Percentiles rank a stretch among this genome's conserved stretches.
phyloP scores from a whole-genome alignment of 2,329 filamentous ascomycete genomes.

The Trichoderma cornu-damae region DNA sequence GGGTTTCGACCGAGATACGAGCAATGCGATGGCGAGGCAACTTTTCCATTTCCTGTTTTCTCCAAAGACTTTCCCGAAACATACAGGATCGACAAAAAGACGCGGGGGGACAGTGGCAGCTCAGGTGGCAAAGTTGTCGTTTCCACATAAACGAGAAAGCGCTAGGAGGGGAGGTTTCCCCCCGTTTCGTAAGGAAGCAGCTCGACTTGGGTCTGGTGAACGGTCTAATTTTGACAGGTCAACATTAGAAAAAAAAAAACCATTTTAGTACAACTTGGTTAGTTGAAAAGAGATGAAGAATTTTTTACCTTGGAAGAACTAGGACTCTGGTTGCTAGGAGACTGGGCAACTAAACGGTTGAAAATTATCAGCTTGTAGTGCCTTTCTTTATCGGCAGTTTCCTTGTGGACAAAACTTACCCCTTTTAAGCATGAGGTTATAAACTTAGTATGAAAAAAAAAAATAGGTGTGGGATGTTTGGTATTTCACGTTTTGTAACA shows the following conservation, averaged over 20 bases:
- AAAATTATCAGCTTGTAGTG: no score
- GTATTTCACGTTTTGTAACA: no score
- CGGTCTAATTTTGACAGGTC: neutral
- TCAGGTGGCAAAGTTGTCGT: neutral
- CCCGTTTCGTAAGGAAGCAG: neutral
- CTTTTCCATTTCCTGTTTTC: neutral
- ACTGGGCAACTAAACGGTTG: no score
- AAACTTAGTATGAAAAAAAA: no score
- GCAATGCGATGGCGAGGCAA: neutral
- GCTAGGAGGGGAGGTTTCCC: neutral
- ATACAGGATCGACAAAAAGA: neutral
- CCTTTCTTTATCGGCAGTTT: no score
- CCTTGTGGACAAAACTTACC: no score
- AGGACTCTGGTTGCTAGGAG: no score
- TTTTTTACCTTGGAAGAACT: no score
- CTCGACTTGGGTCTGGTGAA: neutral
- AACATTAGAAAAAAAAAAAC: neutral
- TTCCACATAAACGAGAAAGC: neutral
- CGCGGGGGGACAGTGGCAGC: neutral
- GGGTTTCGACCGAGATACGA: conserved; percentile 4
- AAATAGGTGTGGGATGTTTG: no score
- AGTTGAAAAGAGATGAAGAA: no score
- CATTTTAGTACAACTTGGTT: neutral
- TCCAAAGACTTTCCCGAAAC: conserved; percentile 6
- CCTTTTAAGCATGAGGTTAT: no score